Evolutionary conservation across 73 alveolate genomes (phyloP).

Genomic region (Paramecium sexaurelia): DNA sequence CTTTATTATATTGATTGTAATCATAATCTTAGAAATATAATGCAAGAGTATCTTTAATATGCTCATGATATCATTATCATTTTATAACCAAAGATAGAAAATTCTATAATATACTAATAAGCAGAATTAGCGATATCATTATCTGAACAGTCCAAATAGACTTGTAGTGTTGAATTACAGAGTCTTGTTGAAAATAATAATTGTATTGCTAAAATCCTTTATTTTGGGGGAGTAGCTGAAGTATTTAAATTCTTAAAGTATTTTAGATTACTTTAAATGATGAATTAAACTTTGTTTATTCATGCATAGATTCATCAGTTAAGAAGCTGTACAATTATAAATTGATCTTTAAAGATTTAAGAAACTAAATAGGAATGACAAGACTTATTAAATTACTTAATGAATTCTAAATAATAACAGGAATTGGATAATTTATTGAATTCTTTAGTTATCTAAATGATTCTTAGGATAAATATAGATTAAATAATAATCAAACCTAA

Average conservation of each 20-base stretch:
- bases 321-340: not conserved
- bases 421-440: not conserved
- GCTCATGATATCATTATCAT: not conserved
- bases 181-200: not conserved
- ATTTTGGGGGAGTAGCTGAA: constrained; percentile 15
- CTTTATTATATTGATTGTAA: not conserved
- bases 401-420: not conserved
- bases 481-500: not conserved
- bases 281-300: not conserved
- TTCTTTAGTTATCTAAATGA: not conserved
- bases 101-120: not conserved
- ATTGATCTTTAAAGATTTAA: not conserved
- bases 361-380: constrained; percentile 17
- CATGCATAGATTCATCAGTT: not conserved
- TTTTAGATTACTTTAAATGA: not conserved
- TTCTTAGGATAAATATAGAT: not conserved
- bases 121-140: not conserved
- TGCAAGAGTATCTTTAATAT: not conserved
- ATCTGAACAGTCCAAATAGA: not conserved
- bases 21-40: not conserved
- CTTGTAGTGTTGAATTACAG: not conserved
- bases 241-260: not conserved
- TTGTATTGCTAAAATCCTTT: not conserved
- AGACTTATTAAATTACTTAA: not conserved
- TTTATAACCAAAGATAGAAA: not conserved